Evolutionary conservation across 805 yeast genomes (phyloP), one percentile per base, ranked within the genome.

Genomic region (Grigorovia humatica): DNA sequence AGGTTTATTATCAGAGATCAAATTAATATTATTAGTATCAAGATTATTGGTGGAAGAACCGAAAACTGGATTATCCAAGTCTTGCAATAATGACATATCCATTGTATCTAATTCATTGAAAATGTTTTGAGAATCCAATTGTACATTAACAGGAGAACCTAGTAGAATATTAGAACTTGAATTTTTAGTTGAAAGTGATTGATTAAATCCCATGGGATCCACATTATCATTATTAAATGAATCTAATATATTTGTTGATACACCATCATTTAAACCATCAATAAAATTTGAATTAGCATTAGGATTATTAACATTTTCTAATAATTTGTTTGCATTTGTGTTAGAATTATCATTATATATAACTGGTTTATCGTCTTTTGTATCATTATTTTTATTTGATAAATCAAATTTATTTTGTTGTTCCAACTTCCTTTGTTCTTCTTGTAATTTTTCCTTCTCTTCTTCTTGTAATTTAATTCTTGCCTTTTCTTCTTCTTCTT

Each of bases 81-180:
- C 65, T 4, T 65, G 57, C 48, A 64, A 63, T 58, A 66, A 58
- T 1, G 68, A 59, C 44, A 66, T 58, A 49, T 63, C 68, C 59
- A 66, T 58, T 6, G 59, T 52, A 48, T 64, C 62, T 27, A 61
- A 52, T 43, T 61, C 66, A 40, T 54, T 56, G 32, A 55, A 55
- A 46, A 55, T 51, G 23, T 48, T 38, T 30, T 44, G 42, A 4
- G 30, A 18, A 9, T n/a, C 9, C 23, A 17, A 17, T 13, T 32
- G 38, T 4, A 32, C 38, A 13, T 32, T 32, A 11, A 32, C 38
- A 32, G 38, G 38, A 32, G 38, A 32, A 32, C 38, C 38, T 32
- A 32, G 8, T 32, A 9, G 38, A 8, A 32, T 51, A 35, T 46
- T 46, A 4, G 32, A 32, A 17, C 32, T 30, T 17, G 32, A 17